Base-by-base conservation (phyloP, 2,329 filamentous ascomycete genomes). In the Aspergillus amoenus region DNA sequence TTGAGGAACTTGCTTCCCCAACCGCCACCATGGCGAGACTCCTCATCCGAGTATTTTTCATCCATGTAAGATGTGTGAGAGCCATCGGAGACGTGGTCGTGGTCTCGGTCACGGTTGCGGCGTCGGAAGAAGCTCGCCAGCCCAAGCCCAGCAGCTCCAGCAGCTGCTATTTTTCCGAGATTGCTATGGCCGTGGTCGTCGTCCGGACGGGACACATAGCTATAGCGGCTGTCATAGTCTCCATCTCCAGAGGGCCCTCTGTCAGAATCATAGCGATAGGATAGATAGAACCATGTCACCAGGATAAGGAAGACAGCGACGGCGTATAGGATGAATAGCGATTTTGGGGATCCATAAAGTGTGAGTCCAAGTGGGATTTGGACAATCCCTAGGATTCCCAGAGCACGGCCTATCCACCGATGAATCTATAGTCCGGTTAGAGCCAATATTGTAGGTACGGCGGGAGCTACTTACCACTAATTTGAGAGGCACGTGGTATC, bases 291-390 rank as follows among this genome's bases (percentile, higher is more conserved):
- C 74, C 92, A 97, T 13, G 86, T 62, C 2, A 92, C 67, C 15
- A 97, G 64, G 34, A 97, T 77, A 17, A 89, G 81, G 27, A 85
- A 84, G 71, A 89, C 88, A 80, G 88, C 93, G 0, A 97, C 61
- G 0, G 93, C 83, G 68, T 89, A 99, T 3, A 97, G 79, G 52
- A 99, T 86, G 72, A 97, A 99, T 3, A 93, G 82, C 39, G 83
- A 84, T 67, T 88, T 86, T 5, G 94, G 93, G 30, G 93, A 96
- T 5, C 94, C 94, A 68, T 97, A 99, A 1, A 99, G 81, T 0
- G 93, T 93, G 46, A 99, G 80, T 0, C 94, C 94, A 0, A 99
- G 81, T 0, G 94, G 89, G 11, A 99, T 85, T 71, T 99, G 94
- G 3, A 88, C 83, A 63, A 97, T 87, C 0, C 91, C 94, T 4